Evolutionary conservation across 345 rosid species (phyloP).

Genomic region (Salix udensis): DNA sequence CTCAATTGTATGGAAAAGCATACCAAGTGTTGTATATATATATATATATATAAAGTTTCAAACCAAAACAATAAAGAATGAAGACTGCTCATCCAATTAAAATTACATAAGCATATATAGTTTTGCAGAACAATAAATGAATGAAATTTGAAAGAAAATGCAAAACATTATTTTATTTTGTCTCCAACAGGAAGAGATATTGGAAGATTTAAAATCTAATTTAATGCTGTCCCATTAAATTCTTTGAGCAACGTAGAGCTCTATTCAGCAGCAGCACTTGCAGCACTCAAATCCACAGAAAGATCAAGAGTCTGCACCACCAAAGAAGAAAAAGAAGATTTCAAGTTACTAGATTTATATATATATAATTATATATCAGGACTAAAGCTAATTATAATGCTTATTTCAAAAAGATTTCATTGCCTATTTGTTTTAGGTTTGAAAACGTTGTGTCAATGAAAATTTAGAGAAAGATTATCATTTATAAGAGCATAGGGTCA

Average conservation of each 20-base stretch:
- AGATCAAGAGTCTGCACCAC: slow-evolving; percentile 58
- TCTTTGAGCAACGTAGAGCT: not conserved
- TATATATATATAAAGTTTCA: no score
- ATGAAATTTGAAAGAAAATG: not conserved
- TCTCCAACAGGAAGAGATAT: not conserved
- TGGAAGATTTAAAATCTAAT: not conserved
- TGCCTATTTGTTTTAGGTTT: not conserved
- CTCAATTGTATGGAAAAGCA: no score
- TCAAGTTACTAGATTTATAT: no score
- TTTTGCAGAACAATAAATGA: not conserved
- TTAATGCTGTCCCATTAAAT: not conserved
- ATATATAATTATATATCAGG: no score
- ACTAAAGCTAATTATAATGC: no score
- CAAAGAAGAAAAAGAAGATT: no score
- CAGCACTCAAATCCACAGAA: slow-evolving; percentile 79
- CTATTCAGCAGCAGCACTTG: slow-evolving; percentile 53
- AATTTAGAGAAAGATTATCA: no score
- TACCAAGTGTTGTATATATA: no score
- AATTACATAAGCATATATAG: not conserved
- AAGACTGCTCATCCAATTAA: not conserved
- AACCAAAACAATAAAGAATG: no score
- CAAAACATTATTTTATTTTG: not conserved
- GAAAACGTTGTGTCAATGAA: no score
- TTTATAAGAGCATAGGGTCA: not conserved
- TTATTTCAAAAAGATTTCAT: no score